phyloP scores from a whole-genome alignment of 2,329 filamentous ascomycete genomes.

The Arthrobotrys pseudoclavata region DNA sequence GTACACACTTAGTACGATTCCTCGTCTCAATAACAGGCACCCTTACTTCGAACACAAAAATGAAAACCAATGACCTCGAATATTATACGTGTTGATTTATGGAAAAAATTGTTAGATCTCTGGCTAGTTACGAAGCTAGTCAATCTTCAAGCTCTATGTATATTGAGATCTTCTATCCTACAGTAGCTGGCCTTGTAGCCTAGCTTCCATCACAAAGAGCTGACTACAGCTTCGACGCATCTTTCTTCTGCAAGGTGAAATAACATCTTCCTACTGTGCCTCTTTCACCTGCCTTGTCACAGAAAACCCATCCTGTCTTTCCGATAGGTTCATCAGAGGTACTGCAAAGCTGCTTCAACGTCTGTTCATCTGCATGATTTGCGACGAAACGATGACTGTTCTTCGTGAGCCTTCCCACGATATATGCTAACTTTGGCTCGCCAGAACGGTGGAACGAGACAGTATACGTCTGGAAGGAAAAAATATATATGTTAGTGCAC shows the following conservation, averaged over 20 bases:
- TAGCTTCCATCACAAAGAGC: neutral
- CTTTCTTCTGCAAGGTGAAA: conserved; percentile 32
- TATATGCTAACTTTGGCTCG: conserved; percentile 68
- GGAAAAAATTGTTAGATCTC: no score
- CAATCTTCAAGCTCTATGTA: no score
- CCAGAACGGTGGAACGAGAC: conserved; percentile 72
- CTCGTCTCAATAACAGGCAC: no score
- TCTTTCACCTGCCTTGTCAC: conserved; percentile 63
- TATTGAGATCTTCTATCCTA: no score
- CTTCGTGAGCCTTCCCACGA: conserved; percentile 70
- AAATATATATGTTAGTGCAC: neutral
- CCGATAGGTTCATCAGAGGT: conserved; percentile 69
- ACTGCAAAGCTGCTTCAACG: conserved; percentile 68
- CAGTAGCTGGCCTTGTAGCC: neutral
- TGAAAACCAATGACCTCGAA: no score
- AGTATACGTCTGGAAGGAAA: conserved; percentile 71
- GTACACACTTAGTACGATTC: no score
- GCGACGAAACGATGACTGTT: conserved; percentile 71
- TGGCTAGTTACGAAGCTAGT: no score
- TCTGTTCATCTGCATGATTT: conserved; percentile 71
- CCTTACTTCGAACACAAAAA: no score
- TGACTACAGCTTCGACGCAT: conserved; percentile 27
- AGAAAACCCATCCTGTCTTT: conserved; percentile 68
- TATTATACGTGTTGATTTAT: no score
- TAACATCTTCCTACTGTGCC: conserved; percentile 64